Base-by-base conservation (phyloP, 2,329 filamentous ascomycete genomes). In the Aspergillus intermedius region DNA sequence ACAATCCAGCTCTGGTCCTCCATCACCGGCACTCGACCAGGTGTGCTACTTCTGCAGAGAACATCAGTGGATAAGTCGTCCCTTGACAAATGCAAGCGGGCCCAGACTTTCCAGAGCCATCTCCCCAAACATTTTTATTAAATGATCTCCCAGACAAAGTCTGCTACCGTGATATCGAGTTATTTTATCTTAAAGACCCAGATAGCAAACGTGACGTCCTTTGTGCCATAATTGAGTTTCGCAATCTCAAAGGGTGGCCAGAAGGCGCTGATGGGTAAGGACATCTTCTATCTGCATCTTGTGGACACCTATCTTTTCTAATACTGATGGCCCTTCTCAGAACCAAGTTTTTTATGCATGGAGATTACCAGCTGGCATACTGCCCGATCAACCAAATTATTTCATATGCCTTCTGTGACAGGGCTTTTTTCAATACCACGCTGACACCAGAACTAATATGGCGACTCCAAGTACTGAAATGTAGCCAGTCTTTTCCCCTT, bases 321-420 rank as follows among this genome's bases (percentile, higher is more conserved):
- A 19, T 46, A 34, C 52, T 59, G 3, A 55, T 37, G 28, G 3
- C 53, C 45, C 3, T 34, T 46, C 5, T 19, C 40, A 60, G 55
- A 55, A 62, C 57, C 5, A 62, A 61, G 51, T 62, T 62, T 40
- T 64, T 61, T 17, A 60, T 64, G 42, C 34, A 64, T 25, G 23
- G 58, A n/a, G 50, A 61, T 49, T 64, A 64, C 28, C 42, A 63
- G 54, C 34, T 64, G 13, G 59, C 42, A 54, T 63, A 62, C 50
- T 64, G 41, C 28, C 57, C 46, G 12, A 63, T 62, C 13, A 30
- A 53, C 40, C 43, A 64, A 46, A 64, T 63, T 3, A 48, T 61
- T 30, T 52, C 46, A 1, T 56, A 58, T 28, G 56, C 59, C 40
- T 64, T 62, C 42, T 47, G 49, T 1, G 54, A 64, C 52, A 15